Evolutionary conservation across 345 rosid genomes (phyloP).

Genomic region (Carallia pectinifolia): DNA sequence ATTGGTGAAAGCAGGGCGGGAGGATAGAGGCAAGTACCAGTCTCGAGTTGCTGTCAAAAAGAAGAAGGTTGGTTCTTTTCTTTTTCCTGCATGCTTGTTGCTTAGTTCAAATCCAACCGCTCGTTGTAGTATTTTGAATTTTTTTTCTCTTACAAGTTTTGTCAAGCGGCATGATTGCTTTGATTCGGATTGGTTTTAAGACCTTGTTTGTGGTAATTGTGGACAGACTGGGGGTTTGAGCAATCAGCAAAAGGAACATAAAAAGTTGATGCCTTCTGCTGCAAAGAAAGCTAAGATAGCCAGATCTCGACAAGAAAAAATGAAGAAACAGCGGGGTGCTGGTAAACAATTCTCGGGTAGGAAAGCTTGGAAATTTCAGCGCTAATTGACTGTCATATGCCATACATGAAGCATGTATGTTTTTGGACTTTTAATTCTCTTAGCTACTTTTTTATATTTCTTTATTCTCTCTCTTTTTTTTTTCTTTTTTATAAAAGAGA

Average conservation of each 20-base stretch:
- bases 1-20: slow-evolving; percentile 81
- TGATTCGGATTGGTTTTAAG: not conserved
- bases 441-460: not conserved
- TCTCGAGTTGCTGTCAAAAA: slow-evolving; percentile 73
- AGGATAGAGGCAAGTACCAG: slow-evolving; percentile 68
- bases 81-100: not conserved
- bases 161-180: not conserved
- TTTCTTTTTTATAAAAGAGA: not conserved
- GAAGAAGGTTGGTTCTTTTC: slow-evolving; percentile 55
- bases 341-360: slow-evolving; percentile 84
- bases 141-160: not conserved
- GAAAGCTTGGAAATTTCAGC: slow-evolving; percentile 75
- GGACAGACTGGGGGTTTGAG: slow-evolving; percentile 74
- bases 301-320: slow-evolving; percentile 50
- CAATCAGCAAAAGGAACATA: slow-evolving; percentile 87
- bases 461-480: not conserved
- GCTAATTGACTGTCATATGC: not conserved
- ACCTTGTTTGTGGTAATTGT: not conserved
- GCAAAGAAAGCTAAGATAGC: slow-evolving; percentile 64
- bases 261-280: slow-evolving; percentile 78
- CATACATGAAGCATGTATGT: not conserved
- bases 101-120: not conserved
- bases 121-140: not conserved
- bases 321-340: slow-evolving; percentile 35
- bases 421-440: not conserved